Evolutionary conservation across 106 monocot genomes (phyloP).

Genomic region (Dioscorea zingiberensis): DNA sequence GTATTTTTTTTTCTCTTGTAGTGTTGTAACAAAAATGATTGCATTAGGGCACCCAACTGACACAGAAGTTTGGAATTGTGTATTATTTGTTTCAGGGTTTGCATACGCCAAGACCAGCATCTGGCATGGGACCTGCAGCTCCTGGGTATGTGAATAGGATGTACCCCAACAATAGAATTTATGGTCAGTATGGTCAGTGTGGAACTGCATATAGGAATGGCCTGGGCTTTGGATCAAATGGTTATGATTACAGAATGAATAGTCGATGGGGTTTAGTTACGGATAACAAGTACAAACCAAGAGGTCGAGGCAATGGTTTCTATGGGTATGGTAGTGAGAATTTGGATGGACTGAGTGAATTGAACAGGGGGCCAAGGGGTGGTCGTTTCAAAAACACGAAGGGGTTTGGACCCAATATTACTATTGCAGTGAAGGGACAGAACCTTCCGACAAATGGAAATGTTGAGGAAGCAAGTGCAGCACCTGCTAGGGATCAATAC

Average conservation of each 20-base stretch:
- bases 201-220: constrained; percentile 20
- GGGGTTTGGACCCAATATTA: constrained; percentile 4
- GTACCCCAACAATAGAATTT: constrained; percentile 41
- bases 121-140: constrained; percentile 15
- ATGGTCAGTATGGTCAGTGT: constrained; percentile 23
- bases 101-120: constrained; percentile 24
- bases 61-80: too few relatives aligned
- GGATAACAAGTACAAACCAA: constrained; percentile 46
- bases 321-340: constrained; percentile 54
- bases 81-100: constrained; percentile 20
- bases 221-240: constrained; percentile 22
- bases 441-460: constrained; percentile 13
- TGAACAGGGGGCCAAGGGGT: constrained; percentile 71
- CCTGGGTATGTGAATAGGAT: constrained; percentile 41
- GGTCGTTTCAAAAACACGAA: constrained; percentile 41
- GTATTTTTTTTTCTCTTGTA: too few relatives aligned
- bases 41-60: too few relatives aligned
- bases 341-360: constrained; percentile 53
- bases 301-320: constrained; percentile 48
- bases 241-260: constrained; percentile 36
- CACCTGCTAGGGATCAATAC: constrained; percentile 51
- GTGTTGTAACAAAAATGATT: too few relatives aligned
- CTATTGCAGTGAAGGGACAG: constrained; percentile 37
- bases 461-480: constrained; percentile 24
- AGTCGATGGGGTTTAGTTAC: constrained; percentile 18